Percentiles rank a stretch among this genome's conserved stretches.
These are phyloP conservation scores for Lactarius hatsudake DNA, from an alignment of 768 basidiomycete species.

Conservation along the genomic window DNA sequence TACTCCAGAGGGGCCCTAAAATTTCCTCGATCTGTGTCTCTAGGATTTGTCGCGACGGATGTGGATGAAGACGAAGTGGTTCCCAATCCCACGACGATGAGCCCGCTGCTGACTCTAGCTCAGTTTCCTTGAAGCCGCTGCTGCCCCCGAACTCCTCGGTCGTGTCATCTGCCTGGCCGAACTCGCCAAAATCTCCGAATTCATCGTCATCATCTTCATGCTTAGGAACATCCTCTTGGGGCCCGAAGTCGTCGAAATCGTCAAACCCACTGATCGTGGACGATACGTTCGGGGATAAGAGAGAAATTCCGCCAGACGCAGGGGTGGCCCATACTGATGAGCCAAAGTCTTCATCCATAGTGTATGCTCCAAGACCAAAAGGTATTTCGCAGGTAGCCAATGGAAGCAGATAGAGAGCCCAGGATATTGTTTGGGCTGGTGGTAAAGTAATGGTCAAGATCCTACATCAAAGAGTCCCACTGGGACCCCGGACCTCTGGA, in stretches of 20 bases:
- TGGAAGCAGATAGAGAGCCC: not conserved
- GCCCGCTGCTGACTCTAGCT: constrained; percentile 41
- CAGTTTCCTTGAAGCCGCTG: constrained; percentile 35
- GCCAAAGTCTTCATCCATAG: constrained; percentile 73
- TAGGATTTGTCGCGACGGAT: constrained; percentile 56
- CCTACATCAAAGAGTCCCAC: not conserved
- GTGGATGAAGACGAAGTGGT: constrained; percentile 61
- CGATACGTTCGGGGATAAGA: constrained; percentile 25
- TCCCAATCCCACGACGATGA: constrained; percentile 52
- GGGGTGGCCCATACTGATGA: constrained; percentile 69
- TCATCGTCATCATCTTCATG: constrained; percentile 60
- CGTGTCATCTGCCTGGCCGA: constrained; percentile 57
- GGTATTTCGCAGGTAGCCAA: not conserved
- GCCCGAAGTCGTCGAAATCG: constrained; percentile 59
- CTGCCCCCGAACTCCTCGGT: constrained; percentile 38
- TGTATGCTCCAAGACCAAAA: not conserved
- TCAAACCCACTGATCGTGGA: constrained; percentile 38
- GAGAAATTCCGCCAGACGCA: constrained; percentile 24
- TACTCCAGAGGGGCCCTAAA: constrained; percentile 63
- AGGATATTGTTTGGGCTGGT: not conserved
- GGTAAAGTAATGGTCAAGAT: not conserved
- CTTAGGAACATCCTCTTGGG: constrained; percentile 40
- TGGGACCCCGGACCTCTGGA: constrained; percentile 21
- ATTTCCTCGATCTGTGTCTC: constrained; percentile 62
- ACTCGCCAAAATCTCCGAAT: constrained; percentile 87